Evolutionary conservation across 2,329 filamentous ascomycete genomes (phyloP).

Genomic region (Xylariaceae sp.): DNA sequence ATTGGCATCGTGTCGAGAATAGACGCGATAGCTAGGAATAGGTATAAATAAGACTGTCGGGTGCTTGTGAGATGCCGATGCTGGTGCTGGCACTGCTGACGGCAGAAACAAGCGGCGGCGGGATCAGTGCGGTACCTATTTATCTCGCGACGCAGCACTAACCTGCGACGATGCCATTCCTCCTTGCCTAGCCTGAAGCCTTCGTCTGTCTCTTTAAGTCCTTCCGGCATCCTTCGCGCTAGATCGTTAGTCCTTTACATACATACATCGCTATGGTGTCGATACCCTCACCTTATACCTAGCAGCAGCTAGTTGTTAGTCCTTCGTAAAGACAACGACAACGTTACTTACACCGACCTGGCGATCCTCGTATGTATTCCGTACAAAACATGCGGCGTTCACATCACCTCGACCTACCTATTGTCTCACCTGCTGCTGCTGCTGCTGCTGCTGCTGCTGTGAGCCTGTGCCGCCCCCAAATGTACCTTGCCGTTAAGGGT

Average conservation of each 20-base stretch:
- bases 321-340: background rate
- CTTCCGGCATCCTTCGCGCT: background rate
- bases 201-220: background rate
- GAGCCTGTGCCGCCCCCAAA: slow-evolving; percentile 16
- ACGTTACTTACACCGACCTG: background rate
- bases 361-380: background rate
- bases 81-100: background rate
- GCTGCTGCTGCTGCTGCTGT: too few species aligned
- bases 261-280: background rate
- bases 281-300: background rate
- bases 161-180: background rate
- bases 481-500: background rate
- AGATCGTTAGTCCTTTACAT: background rate
- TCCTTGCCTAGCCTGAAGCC: background rate
- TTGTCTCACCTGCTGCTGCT: slow-evolving; percentile 5
- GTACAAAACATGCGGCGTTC: background rate
- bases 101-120: background rate
- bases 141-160: background rate
- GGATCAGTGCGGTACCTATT: background rate
- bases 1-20: background rate
- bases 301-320: background rate
- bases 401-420: too few species aligned
- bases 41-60: background rate
- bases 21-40: background rate
- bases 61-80: background rate